Percentiles rank a stretch among this genome's conserved stretches.
Conservation (phyloP, 129 eudicot species). For the Smallanthus sonchifolius region DNA sequence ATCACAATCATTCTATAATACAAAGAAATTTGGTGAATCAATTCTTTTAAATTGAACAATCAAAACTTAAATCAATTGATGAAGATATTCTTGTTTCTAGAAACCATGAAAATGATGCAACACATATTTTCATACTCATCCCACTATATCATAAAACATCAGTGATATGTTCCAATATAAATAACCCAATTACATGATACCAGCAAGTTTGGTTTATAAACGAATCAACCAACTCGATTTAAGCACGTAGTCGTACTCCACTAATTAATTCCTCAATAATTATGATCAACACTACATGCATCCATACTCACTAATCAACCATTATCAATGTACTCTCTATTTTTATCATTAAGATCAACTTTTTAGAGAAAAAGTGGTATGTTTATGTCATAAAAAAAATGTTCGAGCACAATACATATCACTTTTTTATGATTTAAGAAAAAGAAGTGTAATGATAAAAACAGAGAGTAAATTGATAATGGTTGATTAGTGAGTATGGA, state of each 20-base stretch:
- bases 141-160: not conserved
- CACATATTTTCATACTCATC: not conserved
- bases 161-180: not conserved
- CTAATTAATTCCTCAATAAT: not conserved
- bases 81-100: not conserved
- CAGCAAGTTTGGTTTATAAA: not conserved
- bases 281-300: not conserved
- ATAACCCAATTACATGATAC: not conserved
- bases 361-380: not conserved
- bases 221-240: not conserved
- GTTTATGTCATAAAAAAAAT: not conserved
- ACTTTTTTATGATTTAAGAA: not conserved
- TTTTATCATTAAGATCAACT: not conserved
- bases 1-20: too few species aligned
- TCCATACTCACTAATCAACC: not conserved
- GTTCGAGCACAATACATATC: not conserved
- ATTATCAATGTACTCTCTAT: not conserved
- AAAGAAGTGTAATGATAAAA: not conserved
- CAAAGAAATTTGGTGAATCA: too few species aligned
- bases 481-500: not conserved
- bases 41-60: too few species aligned
- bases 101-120: not conserved
- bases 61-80: not conserved
- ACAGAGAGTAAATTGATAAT: not conserved
- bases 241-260: not conserved